Percentiles rank a stretch among this genome's conserved stretches.
Conservation (phyloP, 495 filamentous ascomycete genomes). For the Neurospora sp. region DNA sequence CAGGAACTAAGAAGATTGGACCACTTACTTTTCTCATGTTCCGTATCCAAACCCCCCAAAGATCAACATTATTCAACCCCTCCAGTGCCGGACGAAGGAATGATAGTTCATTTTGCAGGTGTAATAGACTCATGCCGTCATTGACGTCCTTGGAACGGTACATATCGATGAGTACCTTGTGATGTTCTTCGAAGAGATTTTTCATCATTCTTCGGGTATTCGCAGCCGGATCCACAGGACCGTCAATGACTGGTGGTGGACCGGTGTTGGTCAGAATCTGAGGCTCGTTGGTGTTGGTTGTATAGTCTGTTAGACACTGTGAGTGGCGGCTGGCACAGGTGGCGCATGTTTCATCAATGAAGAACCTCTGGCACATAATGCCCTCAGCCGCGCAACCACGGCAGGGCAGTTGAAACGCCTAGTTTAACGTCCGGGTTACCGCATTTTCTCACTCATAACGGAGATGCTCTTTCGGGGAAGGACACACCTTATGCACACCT, state of each 20-base stretch:
- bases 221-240: too few species aligned
- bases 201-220: too few species aligned
- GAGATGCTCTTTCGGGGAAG: too few species aligned
- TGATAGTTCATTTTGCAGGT: not conserved
- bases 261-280: not conserved
- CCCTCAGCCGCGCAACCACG: not conserved
- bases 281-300: not conserved
- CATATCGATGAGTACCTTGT: too few species aligned
- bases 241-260: not conserved
- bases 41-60: not conserved
- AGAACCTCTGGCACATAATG: not conserved
- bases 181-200: too few species aligned
- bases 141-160: too few species aligned
- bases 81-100: not conserved
- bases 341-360: not conserved
- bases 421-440: too few species aligned
- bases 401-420: not conserved
- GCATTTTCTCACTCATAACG: too few species aligned
- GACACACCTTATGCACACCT: too few species aligned
- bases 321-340: not conserved
- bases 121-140: too few species aligned
- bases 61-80: not conserved
- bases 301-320: not conserved
- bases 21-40: not conserved
- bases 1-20: not conserved